Evolutionary conservation across 768 basidiomycete species (phyloP), one percentile per base, ranked within the genome.

Genomic region (Mycena albidolilacea): DNA sequence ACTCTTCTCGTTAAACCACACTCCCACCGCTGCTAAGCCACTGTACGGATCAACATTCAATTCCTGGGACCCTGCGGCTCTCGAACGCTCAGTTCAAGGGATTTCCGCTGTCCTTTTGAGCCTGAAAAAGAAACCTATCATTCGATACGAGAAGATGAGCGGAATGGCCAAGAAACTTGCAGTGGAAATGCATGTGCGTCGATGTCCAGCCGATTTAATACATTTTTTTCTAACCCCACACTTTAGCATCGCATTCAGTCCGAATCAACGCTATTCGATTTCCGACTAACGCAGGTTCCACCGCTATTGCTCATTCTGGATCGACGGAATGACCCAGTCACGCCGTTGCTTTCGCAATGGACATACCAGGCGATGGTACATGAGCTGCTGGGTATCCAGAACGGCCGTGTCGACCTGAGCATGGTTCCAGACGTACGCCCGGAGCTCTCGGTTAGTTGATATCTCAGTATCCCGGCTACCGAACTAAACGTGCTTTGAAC

Each of bases 321-420:
- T 83, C 90, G 98, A 73, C 87, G 97, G 74, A 98, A 98, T 82
- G 98, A 99, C 79, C 98, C 98, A 3, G 95, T 99, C 7, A 99
- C 98, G 0, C 98, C 98, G 5, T 84, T 99, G 46, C 87, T 99
- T 39, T 96, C 96, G 3, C 98, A 98, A 82, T 99, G 98, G 98
- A 99, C 98, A 35, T 99, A 99, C 83, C 97, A 99, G 81, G 98
- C 97, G 1, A 98, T 99, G 97, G 98, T 99, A 0, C 98, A 99
- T 78, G 98, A 99, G 80, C 86, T 98, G 15, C 83, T 99, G 8
- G 93, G 95, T 2, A 98, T 99, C 58, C 92, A 94, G 73, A 99
- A 98, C 79, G 97, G 97, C 21, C 89, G 98, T 70, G 97, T 99
- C 5, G 92, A 95, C 79, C 82, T 97, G 57, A 90, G 89, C 73